Base-by-base conservation (phyloP, 768 basidiomycete genomes). In the Tephrocybe sp. region DNA sequence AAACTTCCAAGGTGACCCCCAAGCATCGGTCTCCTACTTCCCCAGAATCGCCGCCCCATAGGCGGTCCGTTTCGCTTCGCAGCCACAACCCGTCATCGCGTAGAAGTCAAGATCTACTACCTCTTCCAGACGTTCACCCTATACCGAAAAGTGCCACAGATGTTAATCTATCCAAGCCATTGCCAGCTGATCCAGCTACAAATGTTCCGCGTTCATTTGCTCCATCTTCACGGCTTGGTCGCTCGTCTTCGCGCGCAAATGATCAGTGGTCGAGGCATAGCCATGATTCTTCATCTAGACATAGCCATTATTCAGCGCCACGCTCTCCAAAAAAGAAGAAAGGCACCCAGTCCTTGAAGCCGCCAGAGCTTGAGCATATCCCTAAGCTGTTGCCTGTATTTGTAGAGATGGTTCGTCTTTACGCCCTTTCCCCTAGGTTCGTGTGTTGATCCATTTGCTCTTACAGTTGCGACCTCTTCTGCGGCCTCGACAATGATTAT, bases 361-460 rank as follows among this genome's bases (percentile, higher is more conserved):
- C 87, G 39, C 97, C 97, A 1, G 83, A 89, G 45, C 72, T 98
- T 41, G 70, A 74, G 41, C 78, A 86, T 60, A 81, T 98, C 45
- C 87, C 91, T n/a, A 76, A 83, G 53, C 66, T 99, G 17, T 71
- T 97, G 33, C 93, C 96, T 1, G 60, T 98, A 22, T 98, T 98
- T 65, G 79, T 87, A 39, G 97, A 98, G 71, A 84, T 98, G 79
- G 94, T 97, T 26, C 22, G 12, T 54, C 62, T 84, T 70, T 22
- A n/a, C 17, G 48, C 34, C 39, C 30, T 49, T 31, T 44, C 42
- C 23, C 33, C 17, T 16, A 9, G 26, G 26, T 14, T 9, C 7
- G 13, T 5, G 17, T 6, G 20, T 22, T 30, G 1, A 19, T 40
- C 30, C 14, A 16, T 30, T 42, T 16, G 31, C 6, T 38, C 26